A percentile compares a stretch with the other conserved stretches of the same genome.
phyloP scores from a whole-genome alignment of 768 basidiomycete genomes.

The Kwoniella bestiolae region DNA sequence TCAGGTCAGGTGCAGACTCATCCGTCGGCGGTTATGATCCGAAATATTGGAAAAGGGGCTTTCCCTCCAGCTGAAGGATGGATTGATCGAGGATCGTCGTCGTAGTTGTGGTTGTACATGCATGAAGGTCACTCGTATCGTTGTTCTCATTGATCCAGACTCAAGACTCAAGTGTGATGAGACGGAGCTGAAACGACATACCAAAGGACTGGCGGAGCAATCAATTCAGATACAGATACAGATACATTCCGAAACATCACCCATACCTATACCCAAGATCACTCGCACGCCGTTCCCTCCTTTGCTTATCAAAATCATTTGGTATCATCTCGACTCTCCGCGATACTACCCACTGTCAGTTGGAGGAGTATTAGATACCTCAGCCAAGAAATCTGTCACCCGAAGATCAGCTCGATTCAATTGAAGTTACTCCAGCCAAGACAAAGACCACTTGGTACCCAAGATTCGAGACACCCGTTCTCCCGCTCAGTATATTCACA shows the following conservation, averaged over 20 bases:
- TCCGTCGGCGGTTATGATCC: conserved; percentile 10
- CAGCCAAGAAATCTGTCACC: too few species aligned
- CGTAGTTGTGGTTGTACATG: neutral
- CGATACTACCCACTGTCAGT: too few species aligned
- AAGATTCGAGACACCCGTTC: neutral
- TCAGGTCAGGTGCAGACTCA: neutral
- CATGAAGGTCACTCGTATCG: neutral
- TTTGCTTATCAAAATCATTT: neutral
- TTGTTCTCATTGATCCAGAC: neutral
- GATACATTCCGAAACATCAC: neutral
- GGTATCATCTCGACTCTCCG: neutral
- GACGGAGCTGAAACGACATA: neutral
- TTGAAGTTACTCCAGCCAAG: neutral
- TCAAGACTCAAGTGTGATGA: too few species aligned
- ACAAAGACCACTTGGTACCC: neutral
- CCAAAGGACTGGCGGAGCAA: neutral
- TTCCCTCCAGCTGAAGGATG: neutral
- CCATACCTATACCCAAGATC: too few species aligned
- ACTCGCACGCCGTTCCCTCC: neutral
- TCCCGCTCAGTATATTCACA: neutral
- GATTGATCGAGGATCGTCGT: neutral
- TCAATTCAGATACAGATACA: neutral
- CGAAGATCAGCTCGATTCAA: neutral
- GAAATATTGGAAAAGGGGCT: conserved; percentile 6
- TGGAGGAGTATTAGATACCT: too few species aligned